Evolutionary conservation across 352 stramenopile species (phyloP), one percentile per base, ranked within the genome.

Genomic region (Pythium phragmitis): DNA sequence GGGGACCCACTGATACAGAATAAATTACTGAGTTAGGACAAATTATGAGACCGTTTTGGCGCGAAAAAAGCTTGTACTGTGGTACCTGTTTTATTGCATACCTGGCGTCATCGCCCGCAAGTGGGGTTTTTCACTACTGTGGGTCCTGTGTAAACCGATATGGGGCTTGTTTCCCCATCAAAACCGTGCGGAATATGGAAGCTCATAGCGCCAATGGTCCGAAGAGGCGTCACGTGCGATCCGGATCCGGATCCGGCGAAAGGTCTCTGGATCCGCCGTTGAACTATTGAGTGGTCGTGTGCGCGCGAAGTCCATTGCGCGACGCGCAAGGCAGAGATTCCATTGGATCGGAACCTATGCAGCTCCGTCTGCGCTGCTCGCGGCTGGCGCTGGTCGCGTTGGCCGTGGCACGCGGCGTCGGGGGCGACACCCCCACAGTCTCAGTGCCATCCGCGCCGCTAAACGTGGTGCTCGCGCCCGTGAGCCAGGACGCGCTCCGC

Each of bases 401-500:
- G 26, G 41, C 55, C 2, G 17, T 41, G 17, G 55, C 33, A 34
- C 26, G 13, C 6, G n/a, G 9, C 19, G 47, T 7, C n/a, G 33
- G 30, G 3, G 42, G 33, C 30, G 19, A 54, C 12, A 28, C 49
- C 5, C 19, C 36, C 14, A 19, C 14, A 7, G 46, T 68, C 13
- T 30, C 41, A 4, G 77, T 73, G 21, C 85, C 85, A 0, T 78
- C 74, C 4, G 60, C 74, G 23, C 85, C 83, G n/a, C 52, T 84
- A 34, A 89, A 88, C 41, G 85, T 92, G 33, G 75, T 67, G 39
- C 67, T 94, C 45, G 73, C 74, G 39, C 75, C 88, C 7, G 72
- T 95, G 60, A 89, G 85, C 45, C 75, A 89, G 13, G 80, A 96
- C 59, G 80, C 75, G 36, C 63, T 96, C 8, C 56, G 76, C 17